Percentiles rank a stretch among this genome's conserved stretches.
phyloP scores from a whole-genome alignment of 495 filamentous ascomycete species.

The Lophiostoma macrostomum region DNA sequence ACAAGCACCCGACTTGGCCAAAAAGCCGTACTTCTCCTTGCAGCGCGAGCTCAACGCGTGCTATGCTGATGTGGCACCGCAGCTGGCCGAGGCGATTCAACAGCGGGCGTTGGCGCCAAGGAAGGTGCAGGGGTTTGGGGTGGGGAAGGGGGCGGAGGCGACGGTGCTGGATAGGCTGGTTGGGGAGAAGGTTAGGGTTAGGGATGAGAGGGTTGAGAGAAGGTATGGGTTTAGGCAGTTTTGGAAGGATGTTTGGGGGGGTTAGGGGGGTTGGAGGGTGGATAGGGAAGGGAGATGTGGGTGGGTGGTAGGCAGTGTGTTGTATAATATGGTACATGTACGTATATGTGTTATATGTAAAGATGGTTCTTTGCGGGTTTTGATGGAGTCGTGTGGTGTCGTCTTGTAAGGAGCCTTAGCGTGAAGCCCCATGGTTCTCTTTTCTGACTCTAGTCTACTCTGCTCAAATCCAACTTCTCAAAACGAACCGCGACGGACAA shows the following conservation, averaged over 20 bases:
- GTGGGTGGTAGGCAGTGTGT: no score
- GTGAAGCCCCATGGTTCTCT: no score
- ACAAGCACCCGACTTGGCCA: conserved; percentile 84
- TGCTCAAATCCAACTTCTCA: no score
- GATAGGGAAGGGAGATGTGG: neutral
- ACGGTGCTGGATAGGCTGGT: conserved; percentile 56
- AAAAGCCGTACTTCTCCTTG: conserved; percentile 87
- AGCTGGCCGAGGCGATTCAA: conserved; percentile 65
- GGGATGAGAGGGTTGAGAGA: conserved; percentile 63
- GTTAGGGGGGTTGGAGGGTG: neutral
- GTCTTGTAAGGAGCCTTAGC: no score
- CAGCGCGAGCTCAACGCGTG: conserved; percentile 77
- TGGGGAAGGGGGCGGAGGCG: conserved; percentile 32
- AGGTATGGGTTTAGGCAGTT: conserved; percentile 85
- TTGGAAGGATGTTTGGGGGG: conserved; percentile 71
- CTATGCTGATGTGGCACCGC: conserved; percentile 81
- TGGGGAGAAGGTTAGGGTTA: conserved; percentile 55
- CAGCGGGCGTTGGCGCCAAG: conserved; percentile 59
- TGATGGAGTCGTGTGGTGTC: no score
- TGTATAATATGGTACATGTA: no score
- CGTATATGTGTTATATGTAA: no score
- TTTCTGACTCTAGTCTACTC: no score
- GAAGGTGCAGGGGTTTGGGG: conserved; percentile 35
- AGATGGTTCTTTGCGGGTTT: no score
- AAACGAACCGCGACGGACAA: no score